phyloP scores from a whole-genome alignment of 345 rosid species.

The Gossypium turneri region DNA sequence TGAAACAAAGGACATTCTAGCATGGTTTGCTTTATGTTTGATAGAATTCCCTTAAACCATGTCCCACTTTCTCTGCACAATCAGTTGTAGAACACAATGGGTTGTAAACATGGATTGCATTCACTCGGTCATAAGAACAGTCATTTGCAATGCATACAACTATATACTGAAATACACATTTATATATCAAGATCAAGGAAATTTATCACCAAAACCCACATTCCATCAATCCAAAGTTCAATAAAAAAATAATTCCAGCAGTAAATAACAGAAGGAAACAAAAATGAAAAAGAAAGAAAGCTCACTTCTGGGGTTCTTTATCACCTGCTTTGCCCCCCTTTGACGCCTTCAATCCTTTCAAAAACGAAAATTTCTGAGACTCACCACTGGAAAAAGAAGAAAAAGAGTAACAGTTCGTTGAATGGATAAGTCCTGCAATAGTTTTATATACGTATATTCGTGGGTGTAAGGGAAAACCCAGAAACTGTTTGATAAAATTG shows the following conservation, averaged over 20 bases:
- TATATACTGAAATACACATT: neutral
- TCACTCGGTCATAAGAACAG: neutral
- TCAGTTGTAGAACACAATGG: neutral
- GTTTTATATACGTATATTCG: neutral
- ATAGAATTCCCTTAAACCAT: conserved; percentile 28
- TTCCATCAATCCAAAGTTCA: conserved; percentile 1
- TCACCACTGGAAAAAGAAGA: conserved; percentile 22
- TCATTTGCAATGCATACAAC: neutral
- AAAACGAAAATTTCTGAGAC: neutral
- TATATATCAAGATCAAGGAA: neutral
- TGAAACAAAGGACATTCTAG: conserved; percentile 6
- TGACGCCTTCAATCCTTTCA: neutral
- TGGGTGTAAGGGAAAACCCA: neutral
- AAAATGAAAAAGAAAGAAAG: neutral
- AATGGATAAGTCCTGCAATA: conserved; percentile 22
- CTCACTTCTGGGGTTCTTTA: conserved; percentile 11
- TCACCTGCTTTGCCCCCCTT: conserved; percentile 3
- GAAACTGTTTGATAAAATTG: neutral
- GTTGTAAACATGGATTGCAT: conserved; percentile 16
- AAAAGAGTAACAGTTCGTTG: conserved; percentile 17
- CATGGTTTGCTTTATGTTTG: conserved; percentile 25
- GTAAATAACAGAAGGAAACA: neutral
- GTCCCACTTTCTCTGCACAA: neutral
- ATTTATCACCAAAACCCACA: neutral
- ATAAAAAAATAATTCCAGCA: neutral